Evolutionary conservation across 1,284 basidiomycete species (phyloP).

Genomic region (Irpex rosettiformis): DNA sequence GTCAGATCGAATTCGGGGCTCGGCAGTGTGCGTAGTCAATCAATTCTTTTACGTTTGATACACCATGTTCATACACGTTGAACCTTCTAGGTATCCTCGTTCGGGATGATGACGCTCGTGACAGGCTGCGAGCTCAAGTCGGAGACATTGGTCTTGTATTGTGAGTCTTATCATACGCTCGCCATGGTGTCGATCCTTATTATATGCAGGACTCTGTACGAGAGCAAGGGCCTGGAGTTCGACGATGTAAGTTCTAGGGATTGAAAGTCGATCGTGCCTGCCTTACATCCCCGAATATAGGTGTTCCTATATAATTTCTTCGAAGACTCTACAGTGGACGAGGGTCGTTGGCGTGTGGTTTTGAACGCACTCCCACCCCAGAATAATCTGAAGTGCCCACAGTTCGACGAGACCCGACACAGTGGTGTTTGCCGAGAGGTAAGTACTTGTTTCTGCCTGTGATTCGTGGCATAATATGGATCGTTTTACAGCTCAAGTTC

Average conservation of each 20-base stretch:
- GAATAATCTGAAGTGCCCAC: slow-evolving; percentile 26
- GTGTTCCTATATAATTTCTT: slow-evolving; percentile 74
- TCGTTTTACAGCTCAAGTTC: slow-evolving; percentile 52
- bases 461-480: too few relatives aligned
- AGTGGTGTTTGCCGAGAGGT: slow-evolving; percentile 61
- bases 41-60: not conserved
- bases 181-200: not conserved
- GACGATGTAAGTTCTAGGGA: slow-evolving; percentile 47
- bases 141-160: slow-evolving; percentile 62
- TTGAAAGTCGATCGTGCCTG: not conserved
- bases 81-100: slow-evolving; percentile 58
- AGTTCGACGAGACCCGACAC: slow-evolving; percentile 51
- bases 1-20: slow-evolving; percentile 62
- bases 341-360: slow-evolving; percentile 57
- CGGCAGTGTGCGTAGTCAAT: slow-evolving; percentile 50
- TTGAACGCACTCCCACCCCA: slow-evolving; percentile 37
- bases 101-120: slow-evolving; percentile 50
- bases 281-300: slow-evolving; percentile 30
- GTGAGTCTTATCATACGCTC: slow-evolving; percentile 33
- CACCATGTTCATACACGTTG: too few relatives aligned
- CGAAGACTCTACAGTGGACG: slow-evolving; percentile 50
- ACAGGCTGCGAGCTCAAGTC: slow-evolving; percentile 48
- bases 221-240: slow-evolving; percentile 75
- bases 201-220: slow-evolving; percentile 57
- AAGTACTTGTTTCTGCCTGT: too few relatives aligned